Base-by-base conservation (phyloP, 2,329 filamentous ascomycete species). In the Cordyceps cateniannulata region DNA sequence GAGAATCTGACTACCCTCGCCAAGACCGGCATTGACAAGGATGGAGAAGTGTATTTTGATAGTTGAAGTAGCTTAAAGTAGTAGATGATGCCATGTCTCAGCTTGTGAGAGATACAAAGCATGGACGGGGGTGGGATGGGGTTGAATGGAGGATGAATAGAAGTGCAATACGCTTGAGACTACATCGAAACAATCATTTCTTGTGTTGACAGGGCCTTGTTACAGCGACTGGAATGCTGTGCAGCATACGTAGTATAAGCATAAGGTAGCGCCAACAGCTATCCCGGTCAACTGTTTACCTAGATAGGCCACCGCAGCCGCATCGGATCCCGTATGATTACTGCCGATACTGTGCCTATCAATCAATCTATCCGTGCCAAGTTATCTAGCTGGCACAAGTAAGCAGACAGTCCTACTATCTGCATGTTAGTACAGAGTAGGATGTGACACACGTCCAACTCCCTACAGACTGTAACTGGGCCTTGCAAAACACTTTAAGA, bases 1-100 rank as follows among this genome's bases (percentile, higher is more conserved):
- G 57, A 59, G 57, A 59, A 50, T 59, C 24, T 59, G 55, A 58
- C 55, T 50, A 42, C 35, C 24, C n/a, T 24, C 25, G 32, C 45
- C 55, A 58, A 58, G 55, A 29, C 32, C 29, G 32, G 45, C 22
- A 58, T 50, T 50, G 45, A 16, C 16, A 6, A 42, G 55, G 44
- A 57, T 38, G 29, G 20, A 29, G 45, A 49, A 58, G 55, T 27
- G 8, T 57, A 57, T 48, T 9, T 44, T 48, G 20, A 25, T 22
- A 25, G 27, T 48, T 25, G 24, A 24, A 32, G 32, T 8, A n/a
- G n/a, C n/a, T n/a, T n/a, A n/a, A n/a, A n/a, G n/a, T n/a, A n/a
- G n/a, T n/a, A 24, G 51, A 27, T 53, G 35, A 22, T 35, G 51
- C 35, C 35, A 42, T 42, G 53, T 56, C 42, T 56, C 53, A 56